Conservation (phyloP, 192 early-diverging fungal genomes). For the Backusella macrospora region DNA sequence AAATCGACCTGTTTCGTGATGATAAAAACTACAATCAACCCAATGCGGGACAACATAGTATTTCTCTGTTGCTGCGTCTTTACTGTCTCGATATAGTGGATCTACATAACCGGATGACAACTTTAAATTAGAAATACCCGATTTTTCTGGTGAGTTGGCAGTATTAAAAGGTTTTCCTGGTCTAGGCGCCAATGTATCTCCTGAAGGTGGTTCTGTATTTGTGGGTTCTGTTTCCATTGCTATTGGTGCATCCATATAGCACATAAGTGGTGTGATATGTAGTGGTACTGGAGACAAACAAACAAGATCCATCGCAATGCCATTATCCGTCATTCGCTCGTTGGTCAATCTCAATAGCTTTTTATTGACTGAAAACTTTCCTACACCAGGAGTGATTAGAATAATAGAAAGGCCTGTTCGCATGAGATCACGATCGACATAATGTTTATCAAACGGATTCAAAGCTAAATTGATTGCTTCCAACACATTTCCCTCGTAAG, state of each 20-base stretch:
- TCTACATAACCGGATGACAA: constrained; percentile 34
- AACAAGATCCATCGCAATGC: constrained; percentile 89
- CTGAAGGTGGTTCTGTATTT: constrained; percentile 24
- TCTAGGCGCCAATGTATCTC: background rate
- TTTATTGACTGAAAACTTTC: constrained; percentile 88
- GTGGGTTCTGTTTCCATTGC: background rate
- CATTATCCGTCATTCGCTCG: constrained; percentile 92
- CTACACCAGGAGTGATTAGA: constrained; percentile 87
- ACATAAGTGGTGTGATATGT: constrained; percentile 87
- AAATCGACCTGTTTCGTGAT: constrained; percentile 48
- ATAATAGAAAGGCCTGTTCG: constrained; percentile 90
- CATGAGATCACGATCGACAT: constrained; percentile 91
- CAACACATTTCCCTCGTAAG: constrained; percentile 91
- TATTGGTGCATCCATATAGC: constrained; percentile 52
- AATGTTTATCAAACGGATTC: constrained; percentile 93
- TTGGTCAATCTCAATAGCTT: constrained; percentile 87
- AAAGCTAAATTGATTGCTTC: constrained; percentile 96
- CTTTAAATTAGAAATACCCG: constrained; percentile 14
- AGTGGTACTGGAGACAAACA: constrained; percentile 87
- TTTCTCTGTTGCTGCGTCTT: constrained; percentile 31
- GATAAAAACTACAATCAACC: constrained; percentile 92
- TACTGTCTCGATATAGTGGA: constrained; percentile 56
- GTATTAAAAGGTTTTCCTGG: constrained; percentile 21
- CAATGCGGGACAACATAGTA: constrained; percentile 85
- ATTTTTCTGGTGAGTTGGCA: constrained; percentile 26